Base-by-base conservation (phyloP, 768 basidiomycete species). In the Pulveroboletus ravenelii region DNA sequence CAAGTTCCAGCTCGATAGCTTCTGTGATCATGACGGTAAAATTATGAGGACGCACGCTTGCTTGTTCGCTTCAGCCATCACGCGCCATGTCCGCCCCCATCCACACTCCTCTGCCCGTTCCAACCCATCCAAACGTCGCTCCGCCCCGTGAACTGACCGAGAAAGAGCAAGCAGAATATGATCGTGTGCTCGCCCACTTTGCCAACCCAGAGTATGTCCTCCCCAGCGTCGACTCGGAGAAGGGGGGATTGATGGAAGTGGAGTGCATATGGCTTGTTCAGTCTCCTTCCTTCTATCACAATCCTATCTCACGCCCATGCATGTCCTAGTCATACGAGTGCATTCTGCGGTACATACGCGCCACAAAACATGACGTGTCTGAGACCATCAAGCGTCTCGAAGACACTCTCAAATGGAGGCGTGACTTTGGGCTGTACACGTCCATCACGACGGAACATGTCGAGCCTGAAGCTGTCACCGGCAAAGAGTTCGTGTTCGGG, bases 401-500 rank as follows among this genome's bases (percentile, higher is more conserved):
- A 62, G 76, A 66, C 17, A 90, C 91, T 1, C 72, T 89, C 30
- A 78, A 75, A 53, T 93, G 92, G 92, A 72, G 91, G 42, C 76
- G 90, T 31, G 87, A 89, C 48, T 93, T 77, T 63, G 86, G 87
- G 10, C 56, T 92, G 15, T 81, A 89, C 57, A 80, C 85, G 56
- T 49, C 67, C 27, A 65, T 90, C 61, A 81, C 78, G 1, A 66
- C 85, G 3, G 74, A 77, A 0, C 71, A 78, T 53, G 81, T 95
- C 55, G 85, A 87, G 56, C 81, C 83, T 15, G 92, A 94, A 71
- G 84, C 81, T 2, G 69, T 86, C 43, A 94, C 91, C 5, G 93
- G 93, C 30, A 94, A 95, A 69, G 77, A 82, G 63, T 72, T 93
- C 45, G 54, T 83, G 15, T 88, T 86, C 56, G 93, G 92, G 5